A percentile compares a stretch with the other conserved stretches of the same genome.
Evolutionary conservation across 129 eudicot genomes (phyloP).

Genomic region (Solidago caesia): DNA sequence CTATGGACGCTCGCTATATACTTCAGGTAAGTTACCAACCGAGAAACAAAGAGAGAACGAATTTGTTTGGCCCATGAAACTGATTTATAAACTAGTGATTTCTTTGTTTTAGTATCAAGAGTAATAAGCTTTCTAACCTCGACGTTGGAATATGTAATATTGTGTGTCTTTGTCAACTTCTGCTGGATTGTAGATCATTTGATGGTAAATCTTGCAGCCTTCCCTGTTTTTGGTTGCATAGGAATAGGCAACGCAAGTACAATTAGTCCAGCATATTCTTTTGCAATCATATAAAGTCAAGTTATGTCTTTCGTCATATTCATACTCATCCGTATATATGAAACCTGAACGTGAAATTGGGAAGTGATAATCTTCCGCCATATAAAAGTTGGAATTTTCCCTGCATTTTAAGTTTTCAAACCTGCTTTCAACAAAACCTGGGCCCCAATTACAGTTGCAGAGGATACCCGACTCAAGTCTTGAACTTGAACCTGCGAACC

Average conservation of each 20-base stretch:
- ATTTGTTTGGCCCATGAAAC: background rate
- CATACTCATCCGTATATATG: constrained; percentile 1
- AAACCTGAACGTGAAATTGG: background rate
- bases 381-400: constrained; percentile 3
- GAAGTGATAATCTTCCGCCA: background rate
- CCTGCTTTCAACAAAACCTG: constrained; percentile 32
- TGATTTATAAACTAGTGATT: background rate
- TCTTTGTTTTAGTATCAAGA: background rate
- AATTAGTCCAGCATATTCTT: constrained; percentile 32
- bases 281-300: constrained; percentile 38
- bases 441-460: background rate
- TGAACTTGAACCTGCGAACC: too few relatives aligned
- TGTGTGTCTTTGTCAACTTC: background rate
- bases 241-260: constrained; percentile 41
- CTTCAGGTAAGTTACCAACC: too few relatives aligned
- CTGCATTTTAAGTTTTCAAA: constrained; percentile 32
- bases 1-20: background rate
- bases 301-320: constrained; percentile 27
- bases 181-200: constrained; percentile 1
- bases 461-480: background rate
- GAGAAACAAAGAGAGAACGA: background rate
- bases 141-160: background rate
- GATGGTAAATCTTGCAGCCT: constrained; percentile 39
- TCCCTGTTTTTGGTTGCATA: constrained; percentile 16
- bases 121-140: constrained; percentile 6